These are phyloP conservation scores for Blastobotrys capitulatus DNA, from an alignment of 1,139 yeast species.

Conservation along the genomic window DNA sequence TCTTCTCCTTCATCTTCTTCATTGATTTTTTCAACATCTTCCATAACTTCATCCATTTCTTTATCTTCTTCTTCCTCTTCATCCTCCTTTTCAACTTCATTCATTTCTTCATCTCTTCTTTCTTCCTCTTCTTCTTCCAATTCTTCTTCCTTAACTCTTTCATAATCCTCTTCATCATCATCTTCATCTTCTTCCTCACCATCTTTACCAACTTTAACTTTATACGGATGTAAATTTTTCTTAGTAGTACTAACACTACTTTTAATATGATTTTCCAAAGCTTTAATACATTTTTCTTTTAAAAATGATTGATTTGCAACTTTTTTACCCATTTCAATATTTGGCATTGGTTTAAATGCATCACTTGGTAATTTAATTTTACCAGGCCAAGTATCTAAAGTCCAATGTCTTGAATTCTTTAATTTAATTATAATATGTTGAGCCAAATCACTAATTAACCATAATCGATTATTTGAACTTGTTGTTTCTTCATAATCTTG, in stretches of 20 bases:
- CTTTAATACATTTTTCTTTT: slow-evolving; percentile 34
- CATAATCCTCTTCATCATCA: slow-evolving; percentile 9
- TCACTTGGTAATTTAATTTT: slow-evolving; percentile 63
- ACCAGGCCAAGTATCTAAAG: slow-evolving; percentile 76
- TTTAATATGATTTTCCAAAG: slow-evolving; percentile 11
- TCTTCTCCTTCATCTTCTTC: slow-evolving; percentile 1
- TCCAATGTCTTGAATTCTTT: slow-evolving; percentile 60
- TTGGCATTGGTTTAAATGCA: slow-evolving; percentile 52
- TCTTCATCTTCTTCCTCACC: neutral
- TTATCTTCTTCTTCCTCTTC: slow-evolving; percentile 8
- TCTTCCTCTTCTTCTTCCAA: neutral
- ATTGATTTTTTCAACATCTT: neutral
- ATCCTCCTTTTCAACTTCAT: neutral
- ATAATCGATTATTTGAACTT: slow-evolving; percentile 38
- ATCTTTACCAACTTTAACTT: neutral
- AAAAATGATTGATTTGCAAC: slow-evolving; percentile 41
- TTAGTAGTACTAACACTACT: slow-evolving; percentile 6
- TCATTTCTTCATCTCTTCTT: neutral
- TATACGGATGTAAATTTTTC: neutral
- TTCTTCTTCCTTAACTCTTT: slow-evolving; percentile 12
- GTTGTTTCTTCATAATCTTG: slow-evolving; percentile 46
- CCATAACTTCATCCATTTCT: neutral
- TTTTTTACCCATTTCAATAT: slow-evolving; percentile 26
- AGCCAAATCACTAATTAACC: slow-evolving; percentile 66
- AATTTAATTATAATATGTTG: slow-evolving; percentile 59